phyloP scores from a whole-genome alignment of 768 basidiomycete species.

The Galerina marginata region DNA sequence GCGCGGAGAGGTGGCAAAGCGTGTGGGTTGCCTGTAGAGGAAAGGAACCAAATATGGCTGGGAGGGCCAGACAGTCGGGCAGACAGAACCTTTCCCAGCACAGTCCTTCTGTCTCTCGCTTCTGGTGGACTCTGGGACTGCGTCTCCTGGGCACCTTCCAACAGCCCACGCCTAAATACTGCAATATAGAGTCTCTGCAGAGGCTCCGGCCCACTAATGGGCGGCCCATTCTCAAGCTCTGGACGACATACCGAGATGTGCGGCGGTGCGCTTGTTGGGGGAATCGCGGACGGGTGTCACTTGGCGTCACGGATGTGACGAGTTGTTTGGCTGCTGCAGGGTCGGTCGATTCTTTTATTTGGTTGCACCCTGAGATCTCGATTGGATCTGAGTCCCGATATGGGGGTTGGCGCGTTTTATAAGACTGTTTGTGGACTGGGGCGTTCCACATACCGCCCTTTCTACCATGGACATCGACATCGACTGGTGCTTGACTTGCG shows the following conservation, averaged over 20 bases:
- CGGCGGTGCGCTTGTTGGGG: constrained; percentile 16
- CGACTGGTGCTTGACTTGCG: constrained; percentile 76
- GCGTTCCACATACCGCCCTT: constrained; percentile 24
- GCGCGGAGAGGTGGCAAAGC: constrained; percentile 1
- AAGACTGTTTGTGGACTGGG: constrained; percentile 11
- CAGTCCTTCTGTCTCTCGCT: constrained; percentile 3
- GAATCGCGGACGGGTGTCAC: neutral
- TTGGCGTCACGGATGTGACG: constrained; percentile 10
- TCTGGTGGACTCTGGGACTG: neutral
- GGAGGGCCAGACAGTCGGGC: neutral
- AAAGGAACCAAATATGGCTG: constrained; percentile 1
- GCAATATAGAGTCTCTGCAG: no score
- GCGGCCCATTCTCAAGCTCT: neutral
- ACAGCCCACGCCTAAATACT: no score
- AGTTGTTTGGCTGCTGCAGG: neutral
- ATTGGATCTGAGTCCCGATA: constrained; percentile 14
- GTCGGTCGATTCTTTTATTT: constrained; percentile 5
- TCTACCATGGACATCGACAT: constrained; percentile 50
- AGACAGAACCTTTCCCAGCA: constrained; percentile 1
- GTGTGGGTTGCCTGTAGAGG: neutral
- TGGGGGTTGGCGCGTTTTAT: constrained; percentile 20
- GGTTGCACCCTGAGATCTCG: constrained; percentile 9
- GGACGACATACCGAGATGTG: constrained; percentile 29
- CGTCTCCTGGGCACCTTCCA: no score
- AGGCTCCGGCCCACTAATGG: neutral